Percentiles rank a stretch among this genome's conserved stretches.
Evolutionary conservation across 2,329 filamentous ascomycete genomes (phyloP).

Genomic region (Cercospora zeina): DNA sequence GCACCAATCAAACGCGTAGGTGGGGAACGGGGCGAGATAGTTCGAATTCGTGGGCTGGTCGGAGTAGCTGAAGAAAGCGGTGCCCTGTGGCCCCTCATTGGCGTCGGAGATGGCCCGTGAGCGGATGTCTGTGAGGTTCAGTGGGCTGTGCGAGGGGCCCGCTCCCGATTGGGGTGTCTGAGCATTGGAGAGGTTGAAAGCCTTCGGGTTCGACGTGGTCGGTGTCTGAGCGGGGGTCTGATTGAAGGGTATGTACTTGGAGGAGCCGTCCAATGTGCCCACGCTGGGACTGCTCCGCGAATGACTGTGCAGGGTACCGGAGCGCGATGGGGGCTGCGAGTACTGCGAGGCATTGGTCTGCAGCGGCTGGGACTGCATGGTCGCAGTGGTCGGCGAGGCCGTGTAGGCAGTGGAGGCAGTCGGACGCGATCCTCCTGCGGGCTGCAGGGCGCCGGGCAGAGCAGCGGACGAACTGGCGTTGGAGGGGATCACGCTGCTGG

Average conservation of each 20-base stretch:
- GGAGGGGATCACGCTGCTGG: constrained; percentile 29
- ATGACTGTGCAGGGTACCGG: constrained; percentile 67
- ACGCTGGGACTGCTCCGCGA: constrained; percentile 77
- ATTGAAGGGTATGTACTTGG: constrained; percentile 63
- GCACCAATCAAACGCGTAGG: constrained; percentile 98
- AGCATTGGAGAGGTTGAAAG: constrained; percentile 61
- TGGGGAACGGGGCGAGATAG: constrained; percentile 89
- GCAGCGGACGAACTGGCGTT: constrained; percentile 41
- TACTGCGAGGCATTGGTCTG: constrained; percentile 60
- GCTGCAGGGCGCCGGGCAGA: constrained; percentile 63
- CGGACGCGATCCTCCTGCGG: constrained; percentile 54
- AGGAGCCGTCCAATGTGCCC: constrained; percentile 46
- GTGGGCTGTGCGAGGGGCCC: constrained; percentile 76
- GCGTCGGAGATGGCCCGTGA: constrained; percentile 80
- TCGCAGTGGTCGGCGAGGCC: constrained; percentile 59
- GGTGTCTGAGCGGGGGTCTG: constrained; percentile 61
- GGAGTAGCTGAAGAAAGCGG: constrained; percentile 63
- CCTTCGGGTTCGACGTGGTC: constrained; percentile 43
- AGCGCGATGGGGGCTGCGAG: constrained; percentile 61
- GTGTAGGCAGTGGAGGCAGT: constrained; percentile 57
- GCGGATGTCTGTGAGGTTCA: constrained; percentile 88
- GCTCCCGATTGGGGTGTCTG: constrained; percentile 54
- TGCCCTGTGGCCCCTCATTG: constrained; percentile 67
- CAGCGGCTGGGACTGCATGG: constrained; percentile 52
- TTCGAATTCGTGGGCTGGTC: constrained; percentile 76